phyloP scores from a whole-genome alignment of 352 stramenopile species.

The Pilasporangium apinafurcum region DNA sequence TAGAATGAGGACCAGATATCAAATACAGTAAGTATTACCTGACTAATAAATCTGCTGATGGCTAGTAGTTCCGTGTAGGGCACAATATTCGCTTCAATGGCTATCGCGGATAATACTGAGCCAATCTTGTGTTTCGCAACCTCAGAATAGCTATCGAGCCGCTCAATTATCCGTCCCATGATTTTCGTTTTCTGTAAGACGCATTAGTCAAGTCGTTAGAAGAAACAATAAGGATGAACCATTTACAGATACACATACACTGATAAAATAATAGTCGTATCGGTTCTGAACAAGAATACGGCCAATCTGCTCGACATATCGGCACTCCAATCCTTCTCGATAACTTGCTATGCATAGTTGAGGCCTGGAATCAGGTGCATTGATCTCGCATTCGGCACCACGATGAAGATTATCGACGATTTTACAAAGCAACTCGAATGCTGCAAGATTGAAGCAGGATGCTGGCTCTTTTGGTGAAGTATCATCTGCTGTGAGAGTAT shows the following conservation, averaged over 20 bases:
- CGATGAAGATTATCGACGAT: slow-evolving; percentile 34
- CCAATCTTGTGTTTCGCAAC: slow-evolving; percentile 41
- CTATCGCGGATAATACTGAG: slow-evolving; percentile 46
- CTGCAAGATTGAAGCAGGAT: slow-evolving; percentile 44
- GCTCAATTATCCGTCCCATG: slow-evolving; percentile 26
- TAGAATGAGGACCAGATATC: not conserved
- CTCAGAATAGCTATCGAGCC: slow-evolving; percentile 36
- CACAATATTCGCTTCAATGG: slow-evolving; percentile 52
- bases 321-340: slow-evolving; percentile 24
- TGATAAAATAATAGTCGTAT: slow-evolving; percentile 48
- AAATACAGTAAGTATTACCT: slow-evolving; percentile 7
- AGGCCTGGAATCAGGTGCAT: not conserved
- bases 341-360: not conserved
- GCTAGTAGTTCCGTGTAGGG: slow-evolving; percentile 37
- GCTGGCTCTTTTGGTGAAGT: no score
- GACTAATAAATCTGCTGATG: slow-evolving; percentile 23
- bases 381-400: not conserved
- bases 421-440: slow-evolving; percentile 36
- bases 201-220: no score
- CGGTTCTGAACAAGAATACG: slow-evolving; percentile 31
- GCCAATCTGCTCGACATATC: slow-evolving; percentile 43
- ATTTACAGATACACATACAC: slow-evolving; percentile 24
- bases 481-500: no score
- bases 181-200: slow-evolving; percentile 40
- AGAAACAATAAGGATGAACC: no score